Percentiles rank a stretch among this genome's conserved stretches.
Conservation (phyloP, 78 protist genomes). For the Blattamonas nauphoetae region DNA sequence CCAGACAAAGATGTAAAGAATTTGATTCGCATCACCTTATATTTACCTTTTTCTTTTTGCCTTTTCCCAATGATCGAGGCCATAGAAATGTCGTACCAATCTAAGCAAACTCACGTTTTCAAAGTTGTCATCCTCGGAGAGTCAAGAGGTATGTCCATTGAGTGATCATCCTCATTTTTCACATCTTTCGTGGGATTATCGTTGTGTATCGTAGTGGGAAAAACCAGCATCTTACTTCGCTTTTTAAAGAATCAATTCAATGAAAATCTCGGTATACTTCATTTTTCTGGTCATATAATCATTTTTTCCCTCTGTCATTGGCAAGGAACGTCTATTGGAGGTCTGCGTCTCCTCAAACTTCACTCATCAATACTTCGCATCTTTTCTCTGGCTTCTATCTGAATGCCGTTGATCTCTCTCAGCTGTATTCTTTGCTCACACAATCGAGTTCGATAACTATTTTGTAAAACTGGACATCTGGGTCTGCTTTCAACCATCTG, state of each 20-base stretch:
- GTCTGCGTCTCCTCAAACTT: neutral
- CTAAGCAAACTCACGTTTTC: neutral
- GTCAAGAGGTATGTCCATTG: neutral
- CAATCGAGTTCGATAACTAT: neutral
- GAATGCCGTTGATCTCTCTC: neutral
- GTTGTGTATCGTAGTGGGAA: neutral
- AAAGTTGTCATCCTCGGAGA: neutral
- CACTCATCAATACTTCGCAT: neutral
- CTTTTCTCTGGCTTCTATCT: neutral
- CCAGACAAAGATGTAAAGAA: no score
- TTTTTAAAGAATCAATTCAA: neutral
- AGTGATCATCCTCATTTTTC: neutral
- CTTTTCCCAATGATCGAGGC: no score
- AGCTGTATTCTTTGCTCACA: neutral
- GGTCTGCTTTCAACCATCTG: neutral
- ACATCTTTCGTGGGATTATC: neutral
- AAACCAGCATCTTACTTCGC: neutral
- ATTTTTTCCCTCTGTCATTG: neutral
- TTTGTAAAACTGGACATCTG: neutral
- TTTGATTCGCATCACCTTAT: no score
- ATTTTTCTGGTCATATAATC: neutral
- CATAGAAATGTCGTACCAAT: no score
- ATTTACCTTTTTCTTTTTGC: no score
- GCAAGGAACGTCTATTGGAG: neutral
- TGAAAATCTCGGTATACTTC: neutral